Evolutionary conservation across 169 alveolate genomes (phyloP).

Genomic region (Eimeria praecox): DNA sequence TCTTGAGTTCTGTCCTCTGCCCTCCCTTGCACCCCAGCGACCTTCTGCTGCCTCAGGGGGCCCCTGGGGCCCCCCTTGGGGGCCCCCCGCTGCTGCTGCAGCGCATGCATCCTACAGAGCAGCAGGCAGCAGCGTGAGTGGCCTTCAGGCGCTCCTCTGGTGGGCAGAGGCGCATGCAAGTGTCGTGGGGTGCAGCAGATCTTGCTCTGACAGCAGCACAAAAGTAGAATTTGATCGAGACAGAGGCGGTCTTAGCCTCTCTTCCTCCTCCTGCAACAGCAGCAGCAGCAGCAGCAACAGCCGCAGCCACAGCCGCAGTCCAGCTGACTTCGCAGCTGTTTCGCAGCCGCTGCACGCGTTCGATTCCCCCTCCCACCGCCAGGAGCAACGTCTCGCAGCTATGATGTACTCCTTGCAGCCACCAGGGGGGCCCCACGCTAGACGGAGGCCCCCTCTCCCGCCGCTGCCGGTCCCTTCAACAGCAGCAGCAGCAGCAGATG

Average conservation of each 20-base stretch:
- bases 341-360: background rate
- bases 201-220: background rate
- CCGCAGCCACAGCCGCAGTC: slow-evolving; percentile 10
- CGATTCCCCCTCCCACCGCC: background rate
- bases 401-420: background rate
- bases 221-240: background rate
- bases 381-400: slow-evolving; percentile 3
- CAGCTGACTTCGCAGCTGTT: background rate
- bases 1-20: background rate
- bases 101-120: background rate
- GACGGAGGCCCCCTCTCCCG: background rate
- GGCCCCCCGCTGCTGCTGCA: background rate
- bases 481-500: background rate
- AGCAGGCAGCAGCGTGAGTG: background rate
- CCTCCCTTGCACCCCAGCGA: background rate
- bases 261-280: background rate
- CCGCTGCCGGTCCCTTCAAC: background rate
- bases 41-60: background rate
- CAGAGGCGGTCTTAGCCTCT: background rate
- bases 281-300: slow-evolving; percentile 26
- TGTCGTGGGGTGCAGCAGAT: background rate
- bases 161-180: slow-evolving; percentile 30
- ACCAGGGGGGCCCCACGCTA: background rate
- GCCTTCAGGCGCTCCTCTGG: slow-evolving; percentile 15
- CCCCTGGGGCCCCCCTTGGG: background rate